Base-by-base conservation (phyloP, 2,329 filamentous ascomycete species). In the Cucurbitaria berberidis region DNA sequence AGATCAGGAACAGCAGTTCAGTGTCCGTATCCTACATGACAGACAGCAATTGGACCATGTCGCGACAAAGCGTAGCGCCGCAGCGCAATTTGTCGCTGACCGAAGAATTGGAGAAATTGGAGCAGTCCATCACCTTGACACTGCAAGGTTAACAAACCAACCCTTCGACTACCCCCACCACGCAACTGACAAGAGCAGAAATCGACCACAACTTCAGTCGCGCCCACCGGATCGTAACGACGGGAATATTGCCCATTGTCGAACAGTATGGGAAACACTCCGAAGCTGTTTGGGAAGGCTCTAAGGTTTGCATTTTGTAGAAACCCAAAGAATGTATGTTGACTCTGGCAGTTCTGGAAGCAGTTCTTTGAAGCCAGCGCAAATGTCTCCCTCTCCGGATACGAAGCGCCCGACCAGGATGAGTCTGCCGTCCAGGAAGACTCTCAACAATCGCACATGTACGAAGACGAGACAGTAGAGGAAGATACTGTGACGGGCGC, bases 301-400 rank as follows among this genome's bases (percentile, higher is more conserved):
- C 93, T 48, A 96, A 96, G 85, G 91, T 93, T 51, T 39, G 42
- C 39, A 13, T 15, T 9, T 8, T 34, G 18, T 8, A 24, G 26
- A 6, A 1, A n/a, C 35, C 19, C 21, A 18, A 30, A 13, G 15
- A 21, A 66, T 34, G 10, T 13, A 53, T 42, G 49, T 48, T 56
- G 30, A 49, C 42, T 24, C 35, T 30, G 10, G 15, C 69, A 96
- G 90, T 99, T 99, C 77, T 99, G 95, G 95, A 99, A 99, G 77
- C 93, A 98, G 80, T 99, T 99, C 81, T 99, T 99, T 77, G 95
- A 99, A 78, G 92, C 95, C 30, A 96, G 93, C 42, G 95, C 95
- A 73, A 98, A 99, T 69, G 93, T 99, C 22, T 96, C 93, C 10
- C 84, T 99, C 10, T 96, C 92, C 0, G 92, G 93, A 24, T 97